Base-by-base conservation (phyloP, 108 stramenopile genomes). In the Cyclotella distinguenda region DNA sequence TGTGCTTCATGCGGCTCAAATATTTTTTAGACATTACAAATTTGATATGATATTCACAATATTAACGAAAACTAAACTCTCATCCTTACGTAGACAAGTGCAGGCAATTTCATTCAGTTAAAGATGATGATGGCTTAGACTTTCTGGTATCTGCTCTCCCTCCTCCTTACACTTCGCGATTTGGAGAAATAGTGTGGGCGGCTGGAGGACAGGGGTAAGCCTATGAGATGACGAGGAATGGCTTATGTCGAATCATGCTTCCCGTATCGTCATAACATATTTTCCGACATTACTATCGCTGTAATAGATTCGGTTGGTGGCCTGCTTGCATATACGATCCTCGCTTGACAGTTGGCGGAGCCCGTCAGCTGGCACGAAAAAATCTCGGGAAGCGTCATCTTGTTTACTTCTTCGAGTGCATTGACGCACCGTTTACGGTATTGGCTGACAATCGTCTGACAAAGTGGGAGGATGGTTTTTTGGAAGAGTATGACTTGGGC, bases 111-210 rank as follows among this genome's bases (percentile, higher is more conserved):
- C 61, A 79, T 45, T 47, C 57, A 13, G 16, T 43, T 30, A 67
- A 55, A 31, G 66, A 52, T 36, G 75, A 80, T 23, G 91, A 87
- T 44, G 83, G 84, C 1, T 56, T 89, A 44, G 87, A 89, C 44
- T 40, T 33, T 46, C 58, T 85, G 28, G 88, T 93, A n/a, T 68
- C 66, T 16, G 84, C 86, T 5, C 62, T 93, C 23, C 69, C 86
- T 8, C 85, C 88, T 15, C 8, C 50, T 0, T 88, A 82, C 53
- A 89, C 86, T 23, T 81, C 84, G 8, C 83, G 86, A 6, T 93
- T 93, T 66, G 88, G 87, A 8, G 88, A 89, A 76, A 80, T 93
- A 43, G 82, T 84, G 21, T 93, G 88, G 88, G 91, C 91, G 0
- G 84, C 86, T 25, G 91, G 91, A 36, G 91, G 91, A n/a, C n/a